Evolutionary conservation across 2,329 filamentous ascomycete genomes (phyloP).

Genomic region (Metarhizium guizhouense): DNA sequence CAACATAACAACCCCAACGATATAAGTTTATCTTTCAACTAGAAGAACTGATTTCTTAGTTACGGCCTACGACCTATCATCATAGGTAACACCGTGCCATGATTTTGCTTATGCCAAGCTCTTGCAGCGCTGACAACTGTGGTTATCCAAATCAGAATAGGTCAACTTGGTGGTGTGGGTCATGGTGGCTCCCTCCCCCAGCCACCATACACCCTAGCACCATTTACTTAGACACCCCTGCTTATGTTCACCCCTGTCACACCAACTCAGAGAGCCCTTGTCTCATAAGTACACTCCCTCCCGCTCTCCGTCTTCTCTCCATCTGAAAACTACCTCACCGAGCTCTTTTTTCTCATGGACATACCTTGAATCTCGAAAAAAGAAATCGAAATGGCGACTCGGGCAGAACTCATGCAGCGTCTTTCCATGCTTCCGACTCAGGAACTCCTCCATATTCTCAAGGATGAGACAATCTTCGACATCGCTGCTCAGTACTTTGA

Average conservation of each 20-base stretch:
- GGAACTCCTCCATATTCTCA: constrained; percentile 11
- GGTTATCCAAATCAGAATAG: too few species aligned
- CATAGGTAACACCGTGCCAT: too few species aligned
- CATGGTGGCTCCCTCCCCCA: too few species aligned
- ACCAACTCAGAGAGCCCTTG: neutral
- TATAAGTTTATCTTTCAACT: too few species aligned
- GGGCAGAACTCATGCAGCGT: constrained; percentile 10
- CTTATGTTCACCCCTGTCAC: neutral
- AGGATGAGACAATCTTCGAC: constrained; percentile 13
- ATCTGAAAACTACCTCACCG: neutral
- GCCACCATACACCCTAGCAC: neutral
- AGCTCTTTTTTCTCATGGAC: neutral
- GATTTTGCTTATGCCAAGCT: too few species aligned
- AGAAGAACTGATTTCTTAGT: too few species aligned
- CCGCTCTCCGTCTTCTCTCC: neutral
- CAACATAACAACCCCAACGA: too few species aligned
- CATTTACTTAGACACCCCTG: neutral
- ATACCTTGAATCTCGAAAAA: neutral
- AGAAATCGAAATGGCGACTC: constrained; percentile 8
- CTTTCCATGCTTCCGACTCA: constrained; percentile 9
- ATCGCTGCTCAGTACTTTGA: constrained; percentile 12
- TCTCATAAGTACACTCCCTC: constrained; percentile 3
- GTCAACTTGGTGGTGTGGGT: too few species aligned
- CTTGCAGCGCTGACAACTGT: too few species aligned
- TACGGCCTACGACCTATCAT: too few species aligned